Conservation (phyloP, 768 basidiomycete genomes). For the Rubroboletus satanas region DNA sequence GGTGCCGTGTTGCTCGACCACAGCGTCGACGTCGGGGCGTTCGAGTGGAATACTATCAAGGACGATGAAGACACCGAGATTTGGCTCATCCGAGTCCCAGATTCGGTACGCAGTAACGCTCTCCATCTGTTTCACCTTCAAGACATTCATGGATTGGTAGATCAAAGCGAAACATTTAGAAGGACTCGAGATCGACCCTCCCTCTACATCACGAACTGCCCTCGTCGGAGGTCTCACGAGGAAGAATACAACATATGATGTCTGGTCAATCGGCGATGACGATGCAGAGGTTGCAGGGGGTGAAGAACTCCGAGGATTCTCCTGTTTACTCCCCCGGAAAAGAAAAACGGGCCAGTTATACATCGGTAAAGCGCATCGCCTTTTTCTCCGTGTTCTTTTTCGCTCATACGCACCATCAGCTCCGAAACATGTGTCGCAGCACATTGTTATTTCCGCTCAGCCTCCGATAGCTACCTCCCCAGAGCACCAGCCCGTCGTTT, state of each 20-base stretch:
- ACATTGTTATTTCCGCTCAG: slow-evolving; percentile 55
- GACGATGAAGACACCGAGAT: slow-evolving; percentile 58
- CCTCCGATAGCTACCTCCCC: slow-evolving; percentile 30
- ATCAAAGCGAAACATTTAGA: slow-evolving; percentile 64
- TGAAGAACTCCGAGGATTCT: slow-evolving; percentile 59
- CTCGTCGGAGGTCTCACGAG: slow-evolving; percentile 49
- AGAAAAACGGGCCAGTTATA: slow-evolving; percentile 58
- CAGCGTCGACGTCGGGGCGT: slow-evolving; percentile 42
- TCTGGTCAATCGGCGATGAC: slow-evolving; percentile 58
- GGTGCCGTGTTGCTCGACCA: slow-evolving; percentile 49
- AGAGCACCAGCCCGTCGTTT: slow-evolving; percentile 16
- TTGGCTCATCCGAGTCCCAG: slow-evolving; percentile 69
- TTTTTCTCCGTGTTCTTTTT: slow-evolving; percentile 21
- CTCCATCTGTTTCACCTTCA: not conserved
- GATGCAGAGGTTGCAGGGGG: slow-evolving; percentile 40
- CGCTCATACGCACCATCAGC: slow-evolving; percentile 43
- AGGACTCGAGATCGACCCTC: slow-evolving; percentile 44
- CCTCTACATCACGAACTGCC: slow-evolving; percentile 37
- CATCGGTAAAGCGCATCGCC: slow-evolving; percentile 38
- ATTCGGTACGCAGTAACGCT: slow-evolving; percentile 46
- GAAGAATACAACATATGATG: slow-evolving; percentile 55
- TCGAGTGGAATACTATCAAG: slow-evolving; percentile 67
- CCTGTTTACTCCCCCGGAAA: slow-evolving; percentile 63
- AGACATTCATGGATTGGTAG: slow-evolving; percentile 32
- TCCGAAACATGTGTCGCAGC: slow-evolving; percentile 55